These are phyloP conservation scores for Rostrohypoxylon terebratum DNA, from an alignment of 495 filamentous ascomycete genomes.

Conservation along the genomic window DNA sequence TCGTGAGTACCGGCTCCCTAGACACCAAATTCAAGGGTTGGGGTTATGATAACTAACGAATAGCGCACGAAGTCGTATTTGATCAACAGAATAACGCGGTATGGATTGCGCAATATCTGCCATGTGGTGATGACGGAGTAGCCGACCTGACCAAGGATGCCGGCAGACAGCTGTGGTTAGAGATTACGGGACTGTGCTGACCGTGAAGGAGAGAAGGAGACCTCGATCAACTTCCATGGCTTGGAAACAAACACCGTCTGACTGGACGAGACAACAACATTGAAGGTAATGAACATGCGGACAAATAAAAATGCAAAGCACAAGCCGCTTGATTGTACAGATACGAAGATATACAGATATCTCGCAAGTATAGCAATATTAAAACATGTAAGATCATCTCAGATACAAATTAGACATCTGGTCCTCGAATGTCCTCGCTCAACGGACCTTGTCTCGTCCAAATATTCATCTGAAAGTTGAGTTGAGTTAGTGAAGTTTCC, in stretches of 20 bases:
- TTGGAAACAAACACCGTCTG: no score
- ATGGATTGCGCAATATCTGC: conserved; percentile 61
- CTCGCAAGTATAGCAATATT: not conserved
- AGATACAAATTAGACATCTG: conserved; percentile 34
- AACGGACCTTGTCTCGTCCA: conserved; percentile 67
- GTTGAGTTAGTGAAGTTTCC: conserved; percentile 1
- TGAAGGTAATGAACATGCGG: no score
- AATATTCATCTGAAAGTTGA: conserved; percentile 72
- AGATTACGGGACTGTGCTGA: conserved; percentile 47
- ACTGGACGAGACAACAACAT: no score
- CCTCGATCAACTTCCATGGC: no score
- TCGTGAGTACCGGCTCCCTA: conserved; percentile 48
- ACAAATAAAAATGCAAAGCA: not conserved
- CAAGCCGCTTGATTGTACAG: not conserved
- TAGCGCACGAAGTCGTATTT: conserved; percentile 53
- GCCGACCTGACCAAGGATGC: conserved; percentile 45
- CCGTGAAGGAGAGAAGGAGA: not conserved
- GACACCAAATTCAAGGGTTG: not conserved
- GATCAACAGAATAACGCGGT: conserved; percentile 58
- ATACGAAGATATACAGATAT: conserved; percentile 10
- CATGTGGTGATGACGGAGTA: conserved; percentile 51
- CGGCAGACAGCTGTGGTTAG: conserved; percentile 47
- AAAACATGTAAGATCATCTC: not conserved
- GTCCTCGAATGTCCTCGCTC: conserved; percentile 51
- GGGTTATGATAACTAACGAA: conserved; percentile 9